phyloP scores from a whole-genome alignment of 306 rosid genomes.

The Vigna mungo region DNA sequence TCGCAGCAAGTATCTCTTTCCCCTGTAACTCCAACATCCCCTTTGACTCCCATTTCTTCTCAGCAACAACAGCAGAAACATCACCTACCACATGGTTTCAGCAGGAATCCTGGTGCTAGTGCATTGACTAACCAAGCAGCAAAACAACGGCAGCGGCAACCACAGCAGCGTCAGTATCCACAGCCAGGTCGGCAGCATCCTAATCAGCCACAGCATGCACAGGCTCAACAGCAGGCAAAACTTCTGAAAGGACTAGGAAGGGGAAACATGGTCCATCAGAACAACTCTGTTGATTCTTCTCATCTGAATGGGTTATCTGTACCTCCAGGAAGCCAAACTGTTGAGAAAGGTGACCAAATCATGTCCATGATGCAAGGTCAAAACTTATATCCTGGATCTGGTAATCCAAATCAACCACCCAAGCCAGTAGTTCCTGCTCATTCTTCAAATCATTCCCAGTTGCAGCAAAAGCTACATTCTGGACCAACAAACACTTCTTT shows the following conservation, averaged over 20 bases:
- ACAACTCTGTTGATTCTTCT: conserved; percentile 71
- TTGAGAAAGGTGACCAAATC: conserved; percentile 89
- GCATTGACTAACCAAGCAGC: conserved; percentile 72
- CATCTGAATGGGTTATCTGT: conserved; percentile 78
- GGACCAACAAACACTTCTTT: conserved; percentile 62
- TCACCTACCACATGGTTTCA: conserved; percentile 77
- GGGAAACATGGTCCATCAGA: conserved; percentile 75
- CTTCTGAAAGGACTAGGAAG: conserved; percentile 83
- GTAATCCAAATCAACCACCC: conserved; percentile 68
- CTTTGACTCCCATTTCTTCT: conserved; percentile 72
- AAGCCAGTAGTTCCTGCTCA: conserved; percentile 69
- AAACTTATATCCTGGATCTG: conserved; percentile 73
- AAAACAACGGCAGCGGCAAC: conserved; percentile 79
- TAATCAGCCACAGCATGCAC: conserved; percentile 74
- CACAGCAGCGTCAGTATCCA: conserved; percentile 77
- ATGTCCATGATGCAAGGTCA: conserved; percentile 84
- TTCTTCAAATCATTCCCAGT: conserved; percentile 72
- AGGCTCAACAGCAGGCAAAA: conserved; percentile 85
- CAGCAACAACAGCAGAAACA: conserved; percentile 91
- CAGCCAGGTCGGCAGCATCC: conserved; percentile 94
- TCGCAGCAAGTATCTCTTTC: conserved; percentile 70
- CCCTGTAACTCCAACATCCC: conserved; percentile 71
- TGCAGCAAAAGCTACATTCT: conserved; percentile 70
- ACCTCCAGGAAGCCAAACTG: conserved; percentile 79
- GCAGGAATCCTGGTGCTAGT: conserved; percentile 72